These are phyloP conservation scores for Mortierella sp. DNA, from an alignment of 371 early-diverging fungal genomes.

Conservation along the genomic window DNA sequence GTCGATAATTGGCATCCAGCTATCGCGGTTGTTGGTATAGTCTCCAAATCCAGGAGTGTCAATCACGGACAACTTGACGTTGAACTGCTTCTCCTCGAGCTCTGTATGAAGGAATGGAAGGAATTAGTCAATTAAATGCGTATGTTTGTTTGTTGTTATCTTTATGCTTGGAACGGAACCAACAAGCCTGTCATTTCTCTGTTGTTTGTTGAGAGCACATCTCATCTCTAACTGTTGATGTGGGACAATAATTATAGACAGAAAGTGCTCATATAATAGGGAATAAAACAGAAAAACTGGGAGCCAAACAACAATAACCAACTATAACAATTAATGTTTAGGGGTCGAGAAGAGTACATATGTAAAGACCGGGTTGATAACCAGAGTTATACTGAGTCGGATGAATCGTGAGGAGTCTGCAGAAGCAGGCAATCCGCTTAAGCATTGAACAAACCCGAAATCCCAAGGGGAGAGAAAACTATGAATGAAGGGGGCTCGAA, in stretches of 20 bases:
- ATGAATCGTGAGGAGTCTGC: background rate
- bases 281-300: conserved; percentile 4
- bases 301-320: background rate
- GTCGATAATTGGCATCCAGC: conserved; percentile 97
- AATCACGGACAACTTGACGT: conserved; percentile 90
- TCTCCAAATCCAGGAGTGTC: conserved; percentile 95
- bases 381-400: background rate
- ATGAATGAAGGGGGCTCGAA: conserved; percentile 22
- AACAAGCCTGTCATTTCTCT: background rate
- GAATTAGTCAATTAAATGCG: background rate
- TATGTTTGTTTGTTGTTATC: conserved; percentile 1
- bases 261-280: conserved; percentile 21
- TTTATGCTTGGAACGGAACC: background rate
- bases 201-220: conserved; percentile 28
- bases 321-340: background rate
- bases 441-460: conserved; percentile 10
- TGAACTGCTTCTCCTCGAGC: conserved; percentile 96
- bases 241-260: conserved; percentile 23
- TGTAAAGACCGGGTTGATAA: background rate
- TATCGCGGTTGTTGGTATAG: conserved; percentile 90
- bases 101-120: conserved; percentile 60
- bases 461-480: conserved; percentile 24
- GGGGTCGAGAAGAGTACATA: background rate
- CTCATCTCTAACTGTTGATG: background rate
- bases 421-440: background rate